phyloP scores from a whole-genome alignment of 2,329 filamentous ascomycete genomes.

The Thielaviopsis ethacetica region DNA sequence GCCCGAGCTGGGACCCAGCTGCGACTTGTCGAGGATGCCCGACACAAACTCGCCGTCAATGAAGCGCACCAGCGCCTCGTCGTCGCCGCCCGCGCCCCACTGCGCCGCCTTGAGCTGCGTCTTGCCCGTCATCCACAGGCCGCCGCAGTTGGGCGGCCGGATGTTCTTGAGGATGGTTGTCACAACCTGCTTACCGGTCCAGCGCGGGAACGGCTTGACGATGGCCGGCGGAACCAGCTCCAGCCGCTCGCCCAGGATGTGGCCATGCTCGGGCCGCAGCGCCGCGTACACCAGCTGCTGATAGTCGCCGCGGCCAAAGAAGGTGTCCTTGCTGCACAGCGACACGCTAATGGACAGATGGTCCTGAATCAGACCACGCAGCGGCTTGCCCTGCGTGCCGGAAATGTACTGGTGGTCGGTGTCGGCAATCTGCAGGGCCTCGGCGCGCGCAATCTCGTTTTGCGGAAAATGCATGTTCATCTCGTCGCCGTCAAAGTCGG shows the following conservation, averaged over 20 bases:
- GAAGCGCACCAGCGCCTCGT: slow-evolving; percentile 71
- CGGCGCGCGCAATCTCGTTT: slow-evolving; percentile 83
- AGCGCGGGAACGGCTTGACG: slow-evolving; percentile 62
- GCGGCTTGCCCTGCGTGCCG: slow-evolving; percentile 78
- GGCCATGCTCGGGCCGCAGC: slow-evolving; percentile 74
- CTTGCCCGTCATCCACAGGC: slow-evolving; percentile 64
- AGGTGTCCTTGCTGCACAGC: slow-evolving; percentile 79
- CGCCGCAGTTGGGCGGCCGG: slow-evolving; percentile 56
- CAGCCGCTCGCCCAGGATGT: slow-evolving; percentile 70
- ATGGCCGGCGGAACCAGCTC: slow-evolving; percentile 67
- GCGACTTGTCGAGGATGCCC: slow-evolving; percentile 89
- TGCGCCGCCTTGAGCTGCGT: slow-evolving; percentile 62
- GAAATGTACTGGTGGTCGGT: slow-evolving; percentile 96
- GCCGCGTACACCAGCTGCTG: slow-evolving; percentile 88
- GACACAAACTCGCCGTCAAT: slow-evolving; percentile 74
- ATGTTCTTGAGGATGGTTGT: slow-evolving; percentile 90
- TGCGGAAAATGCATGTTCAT: slow-evolving; percentile 99
- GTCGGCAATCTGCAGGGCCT: slow-evolving; percentile 84
- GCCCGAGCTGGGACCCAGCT: slow-evolving; percentile 74
- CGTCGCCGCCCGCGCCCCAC: slow-evolving; percentile 54
- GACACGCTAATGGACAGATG: slow-evolving; percentile 90
- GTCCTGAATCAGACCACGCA: slow-evolving; percentile 94
- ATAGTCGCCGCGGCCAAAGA: slow-evolving; percentile 77
- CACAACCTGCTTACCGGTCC: slow-evolving; percentile 95
- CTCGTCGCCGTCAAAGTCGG: slow-evolving; percentile 97